Percentiles rank a stretch among this genome's conserved stretches.
Conservation (phyloP, 768 basidiomycete species). For the Gloeostereum incarnatum region DNA sequence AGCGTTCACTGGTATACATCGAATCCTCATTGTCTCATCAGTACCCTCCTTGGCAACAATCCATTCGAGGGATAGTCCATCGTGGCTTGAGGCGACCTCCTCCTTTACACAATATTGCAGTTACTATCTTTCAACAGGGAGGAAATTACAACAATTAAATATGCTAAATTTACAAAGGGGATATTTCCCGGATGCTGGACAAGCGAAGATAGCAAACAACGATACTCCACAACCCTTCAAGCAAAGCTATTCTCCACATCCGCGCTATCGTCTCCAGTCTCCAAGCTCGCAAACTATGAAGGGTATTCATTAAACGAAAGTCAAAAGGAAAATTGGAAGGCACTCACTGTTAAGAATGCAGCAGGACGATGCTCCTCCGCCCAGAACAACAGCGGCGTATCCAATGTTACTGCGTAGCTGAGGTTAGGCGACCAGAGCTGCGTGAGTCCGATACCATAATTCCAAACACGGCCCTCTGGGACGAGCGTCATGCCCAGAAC, state of each 20-base stretch:
- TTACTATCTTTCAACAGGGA: too few relatives aligned
- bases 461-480: slow-evolving; percentile 93
- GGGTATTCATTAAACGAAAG: slow-evolving; percentile 5
- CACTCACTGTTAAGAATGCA: slow-evolving; percentile 82
- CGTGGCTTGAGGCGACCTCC: too few relatives aligned
- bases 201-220: too few relatives aligned
- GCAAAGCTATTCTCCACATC: slow-evolving; percentile 95
- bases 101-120: too few relatives aligned
- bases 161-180: too few relatives aligned
- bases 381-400: slow-evolving; percentile 95
- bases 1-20: too few relatives aligned
- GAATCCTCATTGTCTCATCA: too few relatives aligned
- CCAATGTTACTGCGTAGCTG: slow-evolving; percentile 75
- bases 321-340: slow-evolving; percentile 36
- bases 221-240: too few relatives aligned
- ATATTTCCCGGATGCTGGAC: too few relatives aligned
- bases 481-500: slow-evolving; percentile 94
- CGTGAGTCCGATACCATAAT: slow-evolving; percentile 90
- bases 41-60: too few relatives aligned
- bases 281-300: slow-evolving; percentile 83
- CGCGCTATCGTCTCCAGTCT: slow-evolving; percentile 86
- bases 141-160: too few relatives aligned
- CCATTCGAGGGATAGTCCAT: too few relatives aligned
- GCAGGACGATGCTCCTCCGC: slow-evolving; percentile 91
- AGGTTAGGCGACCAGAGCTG: slow-evolving; percentile 83